Percentiles rank a stretch among this genome's conserved stretches.
phyloP scores from a whole-genome alignment of 2,329 filamentous ascomycete genomes.

The Verticillium zaregamsianum region DNA sequence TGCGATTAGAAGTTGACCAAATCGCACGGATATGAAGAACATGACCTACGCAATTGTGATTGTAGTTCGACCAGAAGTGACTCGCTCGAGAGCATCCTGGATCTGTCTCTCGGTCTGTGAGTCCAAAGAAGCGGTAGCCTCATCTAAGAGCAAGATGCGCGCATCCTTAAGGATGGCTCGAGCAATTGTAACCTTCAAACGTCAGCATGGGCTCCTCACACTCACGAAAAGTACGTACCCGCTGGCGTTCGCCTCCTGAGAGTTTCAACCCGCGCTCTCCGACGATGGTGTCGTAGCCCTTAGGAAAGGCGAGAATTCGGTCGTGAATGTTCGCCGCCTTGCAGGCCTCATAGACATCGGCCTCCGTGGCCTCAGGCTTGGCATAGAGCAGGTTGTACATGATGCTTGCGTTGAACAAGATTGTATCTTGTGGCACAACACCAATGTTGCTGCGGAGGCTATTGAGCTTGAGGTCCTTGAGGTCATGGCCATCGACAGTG shows the following conservation, averaged over 20 bases:
- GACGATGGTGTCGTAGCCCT: slow-evolving; percentile 49
- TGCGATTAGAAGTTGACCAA: background rate
- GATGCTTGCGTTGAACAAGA: slow-evolving; percentile 49
- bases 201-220: background rate
- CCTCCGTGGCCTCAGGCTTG: slow-evolving; percentile 41
- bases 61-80: slow-evolving; percentile 45
- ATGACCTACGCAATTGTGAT: slow-evolving; percentile 44
- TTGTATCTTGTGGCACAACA: slow-evolving; percentile 40
- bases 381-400: slow-evolving; percentile 54
- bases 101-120: slow-evolving; percentile 56
- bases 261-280: slow-evolving; percentile 49
- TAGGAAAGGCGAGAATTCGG: slow-evolving; percentile 46
- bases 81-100: slow-evolving; percentile 45
- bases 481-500: slow-evolving; percentile 39
- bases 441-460: slow-evolving; percentile 37
- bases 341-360: slow-evolving; percentile 47
- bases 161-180: slow-evolving; percentile 66
- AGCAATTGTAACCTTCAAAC: slow-evolving; percentile 45
- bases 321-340: slow-evolving; percentile 51
- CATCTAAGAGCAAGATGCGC: slow-evolving; percentile 66
- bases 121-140: slow-evolving; percentile 67
- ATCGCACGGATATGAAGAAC: background rate
- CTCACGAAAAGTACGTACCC: slow-evolving; percentile 27
- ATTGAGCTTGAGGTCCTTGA: slow-evolving; percentile 34
- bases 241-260: slow-evolving; percentile 58